Percentiles rank a stretch among this genome's conserved stretches.
phyloP scores from a whole-genome alignment of 495 filamentous ascomycete genomes.

The Entonaema liquescens region DNA sequence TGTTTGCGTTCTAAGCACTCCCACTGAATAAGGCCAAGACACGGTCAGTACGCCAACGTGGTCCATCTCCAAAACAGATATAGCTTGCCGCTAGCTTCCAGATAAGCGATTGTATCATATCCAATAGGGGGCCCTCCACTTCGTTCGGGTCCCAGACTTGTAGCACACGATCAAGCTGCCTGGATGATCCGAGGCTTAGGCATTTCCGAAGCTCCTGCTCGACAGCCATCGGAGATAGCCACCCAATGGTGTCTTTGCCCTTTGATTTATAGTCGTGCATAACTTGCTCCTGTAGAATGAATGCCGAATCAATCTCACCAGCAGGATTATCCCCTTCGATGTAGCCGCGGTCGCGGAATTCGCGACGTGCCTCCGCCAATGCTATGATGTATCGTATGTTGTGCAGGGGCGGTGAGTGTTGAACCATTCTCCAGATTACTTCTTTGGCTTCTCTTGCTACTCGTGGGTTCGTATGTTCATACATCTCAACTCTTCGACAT shows the following conservation, averaged over 20 bases:
- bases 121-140: background rate
- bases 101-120: constrained; percentile 21
- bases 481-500: constrained; percentile 15
- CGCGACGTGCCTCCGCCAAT: constrained; percentile 29
- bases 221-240: constrained; percentile 28
- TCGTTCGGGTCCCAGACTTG: constrained; percentile 3
- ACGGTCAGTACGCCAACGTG: constrained; percentile 26
- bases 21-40: constrained; percentile 15
- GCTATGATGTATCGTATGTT: constrained; percentile 29
- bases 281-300: constrained; percentile 17
- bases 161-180: constrained; percentile 19
- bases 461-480: constrained; percentile 2
- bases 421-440: constrained; percentile 26
- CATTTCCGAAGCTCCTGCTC: constrained; percentile 31
- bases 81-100: constrained; percentile 7
- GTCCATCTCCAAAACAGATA: constrained; percentile 32
- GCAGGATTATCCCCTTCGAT: constrained; percentile 26
- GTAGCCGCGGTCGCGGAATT: constrained; percentile 31
- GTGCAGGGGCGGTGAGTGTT: constrained; percentile 28
- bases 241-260: constrained; percentile 19
- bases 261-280: constrained; percentile 19
- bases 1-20: background rate
- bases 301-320: constrained; percentile 10
- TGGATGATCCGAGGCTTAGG: constrained; percentile 28
- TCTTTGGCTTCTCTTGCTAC: constrained; percentile 19